Conservation (phyloP, 2,329 filamentous ascomycete species). For the Ophiostoma fasciatum region DNA sequence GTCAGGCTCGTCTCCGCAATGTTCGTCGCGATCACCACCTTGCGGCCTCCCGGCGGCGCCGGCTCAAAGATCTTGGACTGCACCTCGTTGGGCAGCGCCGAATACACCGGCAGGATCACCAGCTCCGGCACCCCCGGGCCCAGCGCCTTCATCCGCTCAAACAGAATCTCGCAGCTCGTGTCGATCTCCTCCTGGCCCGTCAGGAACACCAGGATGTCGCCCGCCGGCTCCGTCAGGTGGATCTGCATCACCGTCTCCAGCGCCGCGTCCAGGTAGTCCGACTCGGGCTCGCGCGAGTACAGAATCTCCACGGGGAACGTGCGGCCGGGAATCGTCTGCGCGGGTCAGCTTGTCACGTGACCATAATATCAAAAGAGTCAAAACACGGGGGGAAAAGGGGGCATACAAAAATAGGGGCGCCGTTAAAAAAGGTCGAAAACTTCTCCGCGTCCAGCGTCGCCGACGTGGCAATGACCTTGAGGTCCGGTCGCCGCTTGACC, state of each 20-base stretch:
- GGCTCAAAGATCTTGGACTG: conserved; percentile 92
- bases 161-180: conserved; percentile 80
- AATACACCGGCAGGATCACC: conserved; percentile 91
- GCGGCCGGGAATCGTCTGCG: conserved; percentile 67
- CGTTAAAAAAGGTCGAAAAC: conserved; percentile 91
- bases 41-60: conserved; percentile 68
- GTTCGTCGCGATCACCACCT: conserved; percentile 95
- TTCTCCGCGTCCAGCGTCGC: conserved; percentile 95
- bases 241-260: conserved; percentile 98
- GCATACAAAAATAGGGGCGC: conserved; percentile 68
- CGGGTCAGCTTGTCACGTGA: neutral
- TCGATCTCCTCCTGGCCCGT: conserved; percentile 98
- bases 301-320: conserved; percentile 94
- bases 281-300: conserved; percentile 88
- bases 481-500: conserved; percentile 65
- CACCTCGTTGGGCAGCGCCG: conserved; percentile 81
- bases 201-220: conserved; percentile 92
- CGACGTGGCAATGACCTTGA: conserved; percentile 93
- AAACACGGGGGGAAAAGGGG: neutral
- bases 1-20: conserved; percentile 97
- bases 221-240: conserved; percentile 78
- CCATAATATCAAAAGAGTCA: neutral
- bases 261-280: conserved; percentile 86
- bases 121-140: conserved; percentile 84
- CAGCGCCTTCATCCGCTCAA: conserved; percentile 89